phyloP scores from a whole-genome alignment of 2,329 filamentous ascomycete species.

The Aspergillus cejpii region DNA sequence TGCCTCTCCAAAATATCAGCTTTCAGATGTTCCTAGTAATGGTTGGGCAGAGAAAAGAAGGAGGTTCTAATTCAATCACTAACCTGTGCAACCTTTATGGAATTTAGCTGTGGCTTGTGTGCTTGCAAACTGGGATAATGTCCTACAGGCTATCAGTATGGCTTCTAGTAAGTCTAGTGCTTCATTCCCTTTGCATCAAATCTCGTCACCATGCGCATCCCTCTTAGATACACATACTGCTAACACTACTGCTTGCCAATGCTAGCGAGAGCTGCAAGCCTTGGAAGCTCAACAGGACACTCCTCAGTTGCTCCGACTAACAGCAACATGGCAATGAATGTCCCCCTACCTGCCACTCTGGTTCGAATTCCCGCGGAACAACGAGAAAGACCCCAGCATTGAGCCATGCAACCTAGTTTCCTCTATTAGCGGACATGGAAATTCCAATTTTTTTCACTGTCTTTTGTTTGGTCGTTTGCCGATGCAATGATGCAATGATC shows the following conservation, averaged over 20 bases:
- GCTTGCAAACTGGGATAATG: constrained; percentile 62
- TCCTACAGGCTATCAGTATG: constrained; percentile 58
- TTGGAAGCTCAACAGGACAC: constrained; percentile 15
- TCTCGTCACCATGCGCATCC: too few relatives aligned
- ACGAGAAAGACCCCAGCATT: constrained; percentile 6
- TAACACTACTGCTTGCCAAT: constrained; percentile 2
- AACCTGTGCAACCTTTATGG: background rate
- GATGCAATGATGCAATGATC: too few relatives aligned
- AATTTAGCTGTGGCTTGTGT: constrained; percentile 56
- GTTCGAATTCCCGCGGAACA: constrained; percentile 39
- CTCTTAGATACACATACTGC: too few relatives aligned
- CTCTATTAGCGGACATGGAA: too few relatives aligned
- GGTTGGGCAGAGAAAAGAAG: too few relatives aligned
- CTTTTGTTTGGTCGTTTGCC: too few relatives aligned
- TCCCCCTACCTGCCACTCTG: constrained; percentile 36
- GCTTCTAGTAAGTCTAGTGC: constrained; percentile 50
- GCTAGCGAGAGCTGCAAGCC: constrained; percentile 24
- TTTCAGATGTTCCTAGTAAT: too few relatives aligned
- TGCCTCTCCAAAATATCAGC: too few relatives aligned
- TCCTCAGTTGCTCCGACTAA: constrained; percentile 9
- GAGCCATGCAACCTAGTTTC: background rate
- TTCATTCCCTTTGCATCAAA: background rate
- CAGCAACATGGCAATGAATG: constrained; percentile 67
- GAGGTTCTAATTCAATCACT: background rate
- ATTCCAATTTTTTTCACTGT: too few relatives aligned